These are phyloP conservation scores for Aspergillus felis DNA, from an alignment of 2,329 filamentous ascomycete genomes.

Conservation along the genomic window DNA sequence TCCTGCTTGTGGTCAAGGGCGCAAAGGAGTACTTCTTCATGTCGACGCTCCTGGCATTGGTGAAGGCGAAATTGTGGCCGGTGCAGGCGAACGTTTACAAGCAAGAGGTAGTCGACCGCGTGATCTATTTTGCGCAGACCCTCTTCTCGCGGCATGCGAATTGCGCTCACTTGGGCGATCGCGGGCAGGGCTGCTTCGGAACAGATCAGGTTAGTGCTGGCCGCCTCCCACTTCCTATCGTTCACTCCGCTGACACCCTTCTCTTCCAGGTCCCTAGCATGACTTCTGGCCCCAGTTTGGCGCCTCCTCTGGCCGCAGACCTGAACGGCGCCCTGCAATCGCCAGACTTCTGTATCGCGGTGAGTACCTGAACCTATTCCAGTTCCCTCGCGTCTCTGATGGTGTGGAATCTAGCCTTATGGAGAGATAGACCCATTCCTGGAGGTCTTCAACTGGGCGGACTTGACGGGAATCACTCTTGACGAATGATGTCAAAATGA, in stretches of 20 bases:
- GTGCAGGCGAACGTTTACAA: constrained; percentile 30
- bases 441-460: constrained; percentile 34
- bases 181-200: constrained; percentile 29
- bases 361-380: constrained; percentile 11
- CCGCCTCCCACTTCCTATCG: neutral
- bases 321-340: constrained; percentile 21
- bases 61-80: constrained; percentile 33
- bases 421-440: constrained; percentile 31
- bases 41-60: constrained; percentile 33
- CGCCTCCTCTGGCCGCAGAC: constrained; percentile 19
- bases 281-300: constrained; percentile 18
- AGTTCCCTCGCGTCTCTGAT: neutral
- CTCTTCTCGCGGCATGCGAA: constrained; percentile 32
- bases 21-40: constrained; percentile 40
- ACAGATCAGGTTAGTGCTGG: constrained; percentile 23
- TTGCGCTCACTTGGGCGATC: constrained; percentile 28
- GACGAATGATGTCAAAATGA: constrained; percentile 8
- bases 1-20: constrained; percentile 32
- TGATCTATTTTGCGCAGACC: constrained; percentile 33
- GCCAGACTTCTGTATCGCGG: constrained; percentile 20
- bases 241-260: neutral
- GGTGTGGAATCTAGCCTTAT: constrained; percentile 13
- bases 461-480: constrained; percentile 27
- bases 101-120: constrained; percentile 33
- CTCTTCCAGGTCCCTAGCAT: constrained; percentile 17